These are phyloP conservation scores for Macadamia tetraphylla DNA, from an alignment of 164 flowering plant species.

Conservation along the genomic window DNA sequence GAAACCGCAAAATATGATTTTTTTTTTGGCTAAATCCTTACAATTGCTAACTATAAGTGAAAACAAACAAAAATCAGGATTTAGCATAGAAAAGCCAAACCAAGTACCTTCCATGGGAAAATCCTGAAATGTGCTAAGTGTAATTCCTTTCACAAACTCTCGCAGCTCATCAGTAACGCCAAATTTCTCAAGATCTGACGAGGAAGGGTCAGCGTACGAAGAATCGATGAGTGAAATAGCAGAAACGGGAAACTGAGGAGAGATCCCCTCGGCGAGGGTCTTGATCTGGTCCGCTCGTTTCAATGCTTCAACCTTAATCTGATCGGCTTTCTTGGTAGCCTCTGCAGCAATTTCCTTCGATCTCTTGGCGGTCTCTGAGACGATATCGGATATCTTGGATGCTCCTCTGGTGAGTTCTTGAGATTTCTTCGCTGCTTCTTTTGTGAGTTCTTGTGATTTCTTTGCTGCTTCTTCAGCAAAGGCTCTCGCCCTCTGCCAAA, in stretches of 20 bases:
- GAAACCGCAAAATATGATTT: not conserved
- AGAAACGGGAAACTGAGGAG: conserved; percentile 29
- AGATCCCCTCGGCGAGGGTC: conserved; percentile 37
- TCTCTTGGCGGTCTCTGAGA: conserved; percentile 58
- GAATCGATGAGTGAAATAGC: conserved; percentile 24
- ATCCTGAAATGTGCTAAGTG: conserved; percentile 57
- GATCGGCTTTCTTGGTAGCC: conserved; percentile 58
- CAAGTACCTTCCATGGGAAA: conserved; percentile 60
- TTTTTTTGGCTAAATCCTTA: not conserved
- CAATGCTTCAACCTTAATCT: conserved; percentile 34
- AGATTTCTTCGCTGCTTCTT: conserved; percentile 14
- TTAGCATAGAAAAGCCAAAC: not conserved
- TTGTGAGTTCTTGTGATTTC: conserved; percentile 54
- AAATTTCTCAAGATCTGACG: conserved; percentile 51
- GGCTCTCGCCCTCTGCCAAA: conserved; percentile 59
- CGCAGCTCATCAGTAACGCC: conserved; percentile 77
- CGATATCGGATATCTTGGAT: conserved; percentile 46
- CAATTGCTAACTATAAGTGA: not conserved
- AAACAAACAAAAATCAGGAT: not conserved
- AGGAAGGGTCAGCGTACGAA: conserved; percentile 6
- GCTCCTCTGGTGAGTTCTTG: conserved; percentile 3
- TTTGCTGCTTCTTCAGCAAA: conserved; percentile 67
- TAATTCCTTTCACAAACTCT: conserved; percentile 76
- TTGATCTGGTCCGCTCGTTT: conserved; percentile 64
- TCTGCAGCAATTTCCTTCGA: conserved; percentile 66